Percentiles rank a stretch among this genome's conserved stretches.
These are phyloP conservation scores for Apiospora marii DNA, from an alignment of 2,329 filamentous ascomycete species.

Conservation along the genomic window DNA sequence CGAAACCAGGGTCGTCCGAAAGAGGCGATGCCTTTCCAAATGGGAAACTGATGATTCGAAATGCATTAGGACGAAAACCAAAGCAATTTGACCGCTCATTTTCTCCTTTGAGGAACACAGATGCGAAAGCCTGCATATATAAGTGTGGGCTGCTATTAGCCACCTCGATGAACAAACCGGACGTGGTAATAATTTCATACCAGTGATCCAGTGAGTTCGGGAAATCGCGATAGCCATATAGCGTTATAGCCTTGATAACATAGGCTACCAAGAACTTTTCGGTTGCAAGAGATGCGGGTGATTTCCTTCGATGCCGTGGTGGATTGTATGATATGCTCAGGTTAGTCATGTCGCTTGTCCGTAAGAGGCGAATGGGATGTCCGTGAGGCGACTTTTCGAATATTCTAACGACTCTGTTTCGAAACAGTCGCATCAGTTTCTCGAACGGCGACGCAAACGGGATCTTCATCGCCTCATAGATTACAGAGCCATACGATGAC, in stretches of 20 bases:
- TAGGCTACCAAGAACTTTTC: background rate
- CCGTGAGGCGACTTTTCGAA: no score
- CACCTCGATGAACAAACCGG: background rate
- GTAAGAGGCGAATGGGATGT: no score
- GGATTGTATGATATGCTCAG: no score
- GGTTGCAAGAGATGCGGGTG: background rate
- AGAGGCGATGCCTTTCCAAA: background rate
- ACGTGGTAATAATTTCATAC: background rate
- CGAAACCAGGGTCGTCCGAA: background rate
- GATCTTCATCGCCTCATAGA: no score
- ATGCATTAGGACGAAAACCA: background rate
- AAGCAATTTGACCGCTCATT: background rate
- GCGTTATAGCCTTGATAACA: background rate
- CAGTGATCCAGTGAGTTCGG: background rate
- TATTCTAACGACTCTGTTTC: no score
- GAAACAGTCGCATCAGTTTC: no score
- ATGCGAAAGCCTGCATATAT: background rate
- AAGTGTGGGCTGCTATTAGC: background rate
- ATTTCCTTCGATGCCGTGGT: background rate
- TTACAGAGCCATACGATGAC: no score
- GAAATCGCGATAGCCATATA: accelerated
- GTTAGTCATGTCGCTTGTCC: no score
- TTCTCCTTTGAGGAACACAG: background rate
- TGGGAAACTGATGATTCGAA: background rate
- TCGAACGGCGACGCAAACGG: no score